A percentile compares a stretch with the other conserved stretches of the same genome.
Evolutionary conservation across 768 basidiomycete genomes (phyloP).

Genomic region (Tulasnella sp.): DNA sequence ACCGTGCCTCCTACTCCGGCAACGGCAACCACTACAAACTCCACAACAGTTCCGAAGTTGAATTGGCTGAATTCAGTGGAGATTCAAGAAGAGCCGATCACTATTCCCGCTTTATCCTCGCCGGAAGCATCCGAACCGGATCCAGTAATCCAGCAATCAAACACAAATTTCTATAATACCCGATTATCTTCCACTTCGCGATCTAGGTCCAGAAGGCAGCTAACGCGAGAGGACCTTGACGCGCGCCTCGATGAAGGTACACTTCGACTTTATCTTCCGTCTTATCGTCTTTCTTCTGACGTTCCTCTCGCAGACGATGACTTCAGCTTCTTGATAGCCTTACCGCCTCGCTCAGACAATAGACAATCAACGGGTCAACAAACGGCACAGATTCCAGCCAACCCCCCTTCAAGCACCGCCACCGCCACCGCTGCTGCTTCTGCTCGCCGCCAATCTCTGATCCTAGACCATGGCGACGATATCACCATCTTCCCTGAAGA

Average conservation of each 20-base stretch:
- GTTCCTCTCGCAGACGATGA: not conserved
- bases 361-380: not conserved
- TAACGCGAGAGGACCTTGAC: not conserved
- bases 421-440: not conserved
- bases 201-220: not conserved
- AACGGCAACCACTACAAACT: not conserved
- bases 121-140: not conserved
- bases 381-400: not conserved
- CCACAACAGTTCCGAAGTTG: not conserved
- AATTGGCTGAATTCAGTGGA: not conserved
- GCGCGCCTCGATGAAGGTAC: not conserved
- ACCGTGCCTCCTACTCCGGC: not conserved
- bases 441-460: not conserved
- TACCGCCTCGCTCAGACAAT: not conserved
- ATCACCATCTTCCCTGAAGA: not conserved
- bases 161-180: not conserved
- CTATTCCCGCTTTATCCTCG: too few relatives aligned
- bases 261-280: not conserved
- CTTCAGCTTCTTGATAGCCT: not conserved
- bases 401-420: not conserved
- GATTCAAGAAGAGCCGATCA: not conserved
- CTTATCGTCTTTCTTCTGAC: not conserved
- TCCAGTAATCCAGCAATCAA: not conserved
- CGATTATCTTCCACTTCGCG: not conserved
- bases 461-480: not conserved